Evolutionary conservation across 768 basidiomycete species (phyloP).

Genomic region (Pleurotus ostreatus): DNA sequence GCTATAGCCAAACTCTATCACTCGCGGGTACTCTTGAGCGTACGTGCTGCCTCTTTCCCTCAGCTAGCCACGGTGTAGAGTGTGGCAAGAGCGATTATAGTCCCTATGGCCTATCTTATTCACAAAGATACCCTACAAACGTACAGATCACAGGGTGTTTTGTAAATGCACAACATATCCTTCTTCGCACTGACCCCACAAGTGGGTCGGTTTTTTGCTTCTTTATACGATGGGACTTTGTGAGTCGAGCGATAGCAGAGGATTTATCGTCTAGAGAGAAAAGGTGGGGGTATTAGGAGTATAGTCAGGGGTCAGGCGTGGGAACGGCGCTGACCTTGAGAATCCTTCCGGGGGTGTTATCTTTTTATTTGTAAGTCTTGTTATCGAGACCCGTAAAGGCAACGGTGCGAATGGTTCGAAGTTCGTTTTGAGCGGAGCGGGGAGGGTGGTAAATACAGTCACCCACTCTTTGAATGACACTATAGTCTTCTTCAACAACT

Average conservation of each 20-base stretch:
- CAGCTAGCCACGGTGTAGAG: too few species aligned
- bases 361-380: conserved; percentile 38
- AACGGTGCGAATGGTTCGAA: conserved; percentile 22
- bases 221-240: conserved; percentile 20
- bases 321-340: conserved; percentile 25
- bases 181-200: too few species aligned
- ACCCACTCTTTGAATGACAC: conserved; percentile 37
- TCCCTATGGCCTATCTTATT: too few species aligned
- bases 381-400: conserved; percentile 28
- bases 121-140: too few species aligned
- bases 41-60: too few species aligned
- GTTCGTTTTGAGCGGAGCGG: neutral
- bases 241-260: conserved; percentile 31
- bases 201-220: conserved; percentile 13
- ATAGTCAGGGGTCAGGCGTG: neutral
- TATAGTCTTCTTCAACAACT: conserved; percentile 35
- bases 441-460: neutral
- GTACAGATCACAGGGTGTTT: too few species aligned
- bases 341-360: conserved; percentile 26
- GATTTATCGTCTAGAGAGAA: conserved; percentile 28
- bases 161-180: too few species aligned
- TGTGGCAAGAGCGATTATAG: too few species aligned
- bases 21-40: too few species aligned
- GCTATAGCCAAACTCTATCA: too few species aligned
- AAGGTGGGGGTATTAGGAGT: conserved; percentile 21